A percentile compares a stretch with the other conserved stretches of the same genome.
phyloP scores from a whole-genome alignment of 805 yeast genomes.

The Wickerhamomyces pijperi region DNA sequence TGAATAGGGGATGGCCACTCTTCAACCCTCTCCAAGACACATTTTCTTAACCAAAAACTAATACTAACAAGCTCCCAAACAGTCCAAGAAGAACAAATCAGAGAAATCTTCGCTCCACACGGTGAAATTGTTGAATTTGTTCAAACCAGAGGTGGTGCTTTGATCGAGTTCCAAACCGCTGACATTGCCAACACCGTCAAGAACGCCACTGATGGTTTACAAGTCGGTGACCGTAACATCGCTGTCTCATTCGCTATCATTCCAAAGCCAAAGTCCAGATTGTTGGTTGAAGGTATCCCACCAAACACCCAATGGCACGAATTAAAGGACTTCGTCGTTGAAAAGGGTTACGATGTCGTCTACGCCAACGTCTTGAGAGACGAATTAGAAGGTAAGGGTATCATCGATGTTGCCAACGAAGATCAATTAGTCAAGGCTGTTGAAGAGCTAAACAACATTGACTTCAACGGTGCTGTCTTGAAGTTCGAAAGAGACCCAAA shows the following conservation, averaged over 20 bases:
- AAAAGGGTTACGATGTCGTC: constrained; percentile 54
- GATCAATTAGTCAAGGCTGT: constrained; percentile 72
- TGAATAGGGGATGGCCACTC: neutral
- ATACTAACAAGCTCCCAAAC: constrained; percentile 6
- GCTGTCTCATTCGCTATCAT: constrained; percentile 30
- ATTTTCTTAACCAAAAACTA: neutral
- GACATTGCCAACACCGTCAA: constrained; percentile 67
- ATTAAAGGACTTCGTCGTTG: constrained; percentile 81
- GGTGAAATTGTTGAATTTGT: constrained; percentile 63
- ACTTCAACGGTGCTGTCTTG: constrained; percentile 58
- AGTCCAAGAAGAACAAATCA: constrained; percentile 45
- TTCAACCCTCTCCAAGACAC: too few species aligned
- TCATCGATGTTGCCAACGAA: constrained; percentile 39
- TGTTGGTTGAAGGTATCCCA: constrained; percentile 58
- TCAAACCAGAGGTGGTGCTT: constrained; percentile 76
- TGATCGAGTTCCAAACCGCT: constrained; percentile 70
- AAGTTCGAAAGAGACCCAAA: constrained; percentile 68
- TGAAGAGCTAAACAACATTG: constrained; percentile 58
- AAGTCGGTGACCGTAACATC: constrained; percentile 43
- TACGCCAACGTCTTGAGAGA: constrained; percentile 38
- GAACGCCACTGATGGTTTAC: constrained; percentile 43
- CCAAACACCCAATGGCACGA: constrained; percentile 81
- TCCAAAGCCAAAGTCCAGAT: constrained; percentile 60
- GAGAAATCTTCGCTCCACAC: constrained; percentile 53
- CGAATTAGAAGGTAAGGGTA: constrained; percentile 36